These are phyloP conservation scores for Wallemia mellicola DNA, from an alignment of 1,284 basidiomycete species.

Conservation along the genomic window DNA sequence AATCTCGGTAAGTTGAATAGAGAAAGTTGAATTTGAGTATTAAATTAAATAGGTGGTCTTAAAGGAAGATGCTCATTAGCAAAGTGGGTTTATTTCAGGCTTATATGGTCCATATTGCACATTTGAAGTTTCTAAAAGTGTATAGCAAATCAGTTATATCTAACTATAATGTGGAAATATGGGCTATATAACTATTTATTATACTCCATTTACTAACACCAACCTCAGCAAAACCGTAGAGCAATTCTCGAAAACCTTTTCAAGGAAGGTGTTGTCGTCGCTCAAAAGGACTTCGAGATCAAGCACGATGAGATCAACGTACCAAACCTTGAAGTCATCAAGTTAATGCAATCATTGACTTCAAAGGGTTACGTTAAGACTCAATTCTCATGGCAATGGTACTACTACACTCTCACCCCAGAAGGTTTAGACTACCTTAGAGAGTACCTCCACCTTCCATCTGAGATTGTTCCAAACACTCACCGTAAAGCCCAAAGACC, in stretches of 20 bases:
- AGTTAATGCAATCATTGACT: slow-evolving; percentile 91
- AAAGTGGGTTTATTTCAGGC: too few relatives aligned
- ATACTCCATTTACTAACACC: not conserved
- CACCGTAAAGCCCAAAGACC: slow-evolving; percentile 70
- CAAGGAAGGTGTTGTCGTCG: slow-evolving; percentile 97
- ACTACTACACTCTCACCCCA: slow-evolving; percentile 78
- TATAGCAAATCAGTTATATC: too few relatives aligned
- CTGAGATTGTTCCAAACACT: slow-evolving; percentile 33
- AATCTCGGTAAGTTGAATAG: not conserved
- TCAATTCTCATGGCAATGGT: slow-evolving; percentile 26
- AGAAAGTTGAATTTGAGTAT: not conserved
- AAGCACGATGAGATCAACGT: slow-evolving; percentile 94
- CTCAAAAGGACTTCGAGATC: slow-evolving; percentile 96
- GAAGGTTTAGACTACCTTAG: slow-evolving; percentile 86
- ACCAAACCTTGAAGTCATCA: slow-evolving; percentile 95
- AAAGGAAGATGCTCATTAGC: not conserved
- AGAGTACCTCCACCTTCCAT: slow-evolving; percentile 74
- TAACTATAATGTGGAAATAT: too few relatives aligned
- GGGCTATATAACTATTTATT: too few relatives aligned
- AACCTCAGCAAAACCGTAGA: slow-evolving; percentile 37
- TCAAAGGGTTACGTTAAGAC: slow-evolving; percentile 92
- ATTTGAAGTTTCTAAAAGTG: too few relatives aligned
- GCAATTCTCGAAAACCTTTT: slow-evolving; percentile 91
- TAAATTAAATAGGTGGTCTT: not conserved
- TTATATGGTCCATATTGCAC: too few relatives aligned